Percentiles rank a stretch among this genome's conserved stretches.
Conservation (phyloP, 495 filamentous ascomycete species). For the Neurospora sp. region DNA sequence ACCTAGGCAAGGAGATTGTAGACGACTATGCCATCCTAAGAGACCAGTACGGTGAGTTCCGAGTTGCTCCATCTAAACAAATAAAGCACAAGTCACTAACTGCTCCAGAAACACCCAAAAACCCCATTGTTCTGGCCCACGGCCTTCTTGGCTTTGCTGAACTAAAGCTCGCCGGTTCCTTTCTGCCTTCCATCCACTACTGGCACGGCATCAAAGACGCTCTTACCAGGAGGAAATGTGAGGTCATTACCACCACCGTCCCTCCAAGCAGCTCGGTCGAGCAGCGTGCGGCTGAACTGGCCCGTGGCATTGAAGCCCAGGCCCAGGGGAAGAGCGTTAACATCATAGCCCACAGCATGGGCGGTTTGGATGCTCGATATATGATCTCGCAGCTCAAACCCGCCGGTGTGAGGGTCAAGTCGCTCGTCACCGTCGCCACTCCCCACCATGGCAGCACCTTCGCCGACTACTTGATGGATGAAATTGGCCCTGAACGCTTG, state of each 20-base stretch:
- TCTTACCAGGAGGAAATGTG: slow-evolving; percentile 55
- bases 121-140: slow-evolving; percentile 79
- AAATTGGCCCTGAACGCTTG: slow-evolving; percentile 52
- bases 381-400: slow-evolving; percentile 79
- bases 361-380: slow-evolving; percentile 83
- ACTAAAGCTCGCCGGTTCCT: slow-evolving; percentile 57
- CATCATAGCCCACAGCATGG: slow-evolving; percentile 69
- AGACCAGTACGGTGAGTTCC: slow-evolving; percentile 53
- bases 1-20: slow-evolving; percentile 57
- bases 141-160: slow-evolving; percentile 88
- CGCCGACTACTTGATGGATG: slow-evolving; percentile 72
- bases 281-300: slow-evolving; percentile 57
- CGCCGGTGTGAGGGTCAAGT: slow-evolving; percentile 53
- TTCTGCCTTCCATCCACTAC: slow-evolving; percentile 72
- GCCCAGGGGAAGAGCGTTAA: slow-evolving; percentile 70
- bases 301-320: slow-evolving; percentile 51
- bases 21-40: slow-evolving; percentile 69
- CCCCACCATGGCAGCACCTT: slow-evolving; percentile 81
- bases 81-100: slow-evolving; percentile 1
- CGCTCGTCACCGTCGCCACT: slow-evolving; percentile 78
- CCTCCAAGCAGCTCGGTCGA: slow-evolving; percentile 75
- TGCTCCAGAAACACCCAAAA: slow-evolving; percentile 45
- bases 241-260: slow-evolving; percentile 75
- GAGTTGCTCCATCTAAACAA: neutral
- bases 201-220: slow-evolving; percentile 87